Base-by-base conservation (phyloP, 805 yeast genomes). In the Komagataella pastoris region DNA sequence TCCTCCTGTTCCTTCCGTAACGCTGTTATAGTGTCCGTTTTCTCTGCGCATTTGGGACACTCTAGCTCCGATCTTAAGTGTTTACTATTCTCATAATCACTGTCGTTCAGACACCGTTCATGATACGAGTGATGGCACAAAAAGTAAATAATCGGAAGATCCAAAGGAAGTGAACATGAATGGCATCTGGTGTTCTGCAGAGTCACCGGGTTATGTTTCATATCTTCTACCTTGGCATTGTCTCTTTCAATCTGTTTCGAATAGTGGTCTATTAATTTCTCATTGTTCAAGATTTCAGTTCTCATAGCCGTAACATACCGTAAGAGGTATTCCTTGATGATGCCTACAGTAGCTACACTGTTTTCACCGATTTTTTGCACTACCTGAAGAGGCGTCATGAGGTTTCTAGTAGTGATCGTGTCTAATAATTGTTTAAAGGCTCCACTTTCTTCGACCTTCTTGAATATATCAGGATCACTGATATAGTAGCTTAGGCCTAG, bases 41-140 rank as follows among this genome's bases (percentile, higher is more conserved):
- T 87, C n/a, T 79, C 76, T 1, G 81, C 64, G 62, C 97, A 91
- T 46, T 74, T 71, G 0, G 97, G 96, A 62, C 98, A 91, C 47
- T 68, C 72, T 46, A 62, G 65, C 19, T 61, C 51, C 19, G 57
- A 56, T 10, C 56, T 47, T 12, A 23, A 23, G 10, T 4, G 51
- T 17, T 10, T 47, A 6, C 30, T 30, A 17, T 17, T 40, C 17
- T 58, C 60, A 17, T 52, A 56, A 17, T 62, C 65, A 44, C 71
- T 76, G 47, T 80, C 81, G 49, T 72, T 73, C 23, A 88, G 65
- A 61, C 99, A 93, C 47, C 84, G 71, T 57, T 84, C 86, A 61
- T 93, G 98, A 61, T 79, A 89, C 2, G 93, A 80, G 60, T 93
- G 99, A 30, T 75, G 74, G 68, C 99, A 93, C 56, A 80, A 77